Percentiles rank a stretch among this genome's conserved stretches.
phyloP scores from a whole-genome alignment of 352 stramenopile species.

The Phytophthora europaea region DNA sequence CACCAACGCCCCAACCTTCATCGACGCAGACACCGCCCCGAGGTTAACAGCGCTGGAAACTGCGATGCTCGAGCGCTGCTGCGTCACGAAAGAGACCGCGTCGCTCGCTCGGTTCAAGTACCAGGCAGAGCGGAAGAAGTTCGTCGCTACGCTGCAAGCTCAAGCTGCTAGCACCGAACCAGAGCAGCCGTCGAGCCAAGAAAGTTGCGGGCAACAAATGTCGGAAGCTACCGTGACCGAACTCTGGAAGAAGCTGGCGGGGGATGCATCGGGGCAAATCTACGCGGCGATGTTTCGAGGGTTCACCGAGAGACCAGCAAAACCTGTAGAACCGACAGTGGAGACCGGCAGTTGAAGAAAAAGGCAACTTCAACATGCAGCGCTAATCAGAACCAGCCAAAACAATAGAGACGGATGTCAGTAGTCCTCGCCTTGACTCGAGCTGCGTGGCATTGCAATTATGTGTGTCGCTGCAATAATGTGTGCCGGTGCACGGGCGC shows the following conservation, averaged over 20 bases:
- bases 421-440: neutral
- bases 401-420: neutral
- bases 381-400: constrained; percentile 1
- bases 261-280: constrained; percentile 35
- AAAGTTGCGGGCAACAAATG: neutral
- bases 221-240: constrained; percentile 17
- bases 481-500: constrained; percentile 6
- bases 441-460: neutral
- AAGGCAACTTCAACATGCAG: constrained; percentile 33
- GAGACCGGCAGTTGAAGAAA: constrained; percentile 7
- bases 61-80: constrained; percentile 40
- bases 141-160: constrained; percentile 23
- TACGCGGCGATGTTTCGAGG: constrained; percentile 30
- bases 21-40: constrained; percentile 31
- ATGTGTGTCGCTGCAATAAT: neutral
- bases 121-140: constrained; percentile 39
- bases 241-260: constrained; percentile 35
- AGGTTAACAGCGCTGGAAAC: constrained; percentile 31
- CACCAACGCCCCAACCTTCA: neutral
- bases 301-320: constrained; percentile 5
- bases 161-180: neutral
- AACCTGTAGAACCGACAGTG: constrained; percentile 1
- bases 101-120: constrained; percentile 41
- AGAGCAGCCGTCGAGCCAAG: constrained; percentile 9
- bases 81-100: constrained; percentile 32